Evolutionary conservation across 2,329 filamentous ascomycete genomes (phyloP).

Genomic region (Bipolaris gigantea): DNA sequence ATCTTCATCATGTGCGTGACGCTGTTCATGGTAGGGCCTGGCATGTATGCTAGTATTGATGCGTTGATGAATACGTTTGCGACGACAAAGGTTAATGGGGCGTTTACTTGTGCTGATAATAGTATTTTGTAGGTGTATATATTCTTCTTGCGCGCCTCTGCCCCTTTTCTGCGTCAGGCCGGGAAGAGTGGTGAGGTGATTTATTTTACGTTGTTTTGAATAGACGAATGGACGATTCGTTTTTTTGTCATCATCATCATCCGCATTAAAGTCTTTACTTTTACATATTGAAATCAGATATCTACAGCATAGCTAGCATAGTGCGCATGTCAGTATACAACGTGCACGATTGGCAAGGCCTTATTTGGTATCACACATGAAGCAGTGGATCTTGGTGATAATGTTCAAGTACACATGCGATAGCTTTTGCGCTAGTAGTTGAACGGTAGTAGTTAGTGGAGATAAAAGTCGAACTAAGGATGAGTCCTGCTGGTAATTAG

Average conservation of each 20-base stretch:
- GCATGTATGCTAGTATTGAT: constrained; percentile 32
- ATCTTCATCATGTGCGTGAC: constrained; percentile 26
- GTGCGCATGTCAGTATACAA: too few relatives aligned
- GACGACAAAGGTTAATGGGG: constrained; percentile 32
- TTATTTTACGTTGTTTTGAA: not conserved
- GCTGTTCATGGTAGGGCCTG: constrained; percentile 30
- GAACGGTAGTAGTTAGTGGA: too few relatives aligned
- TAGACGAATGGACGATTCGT: not conserved
- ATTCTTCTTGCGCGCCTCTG: not conserved
- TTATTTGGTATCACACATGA: too few relatives aligned
- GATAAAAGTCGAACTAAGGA: not conserved
- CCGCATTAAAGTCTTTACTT: too few relatives aligned
- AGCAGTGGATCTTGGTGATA: too few relatives aligned
- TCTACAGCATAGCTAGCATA: too few relatives aligned
- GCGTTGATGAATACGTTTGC: constrained; percentile 27
- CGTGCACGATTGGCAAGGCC: too few relatives aligned
- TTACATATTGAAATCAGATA: too few relatives aligned
- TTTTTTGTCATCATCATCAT: too few relatives aligned
- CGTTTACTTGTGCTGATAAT: constrained; percentile 36
- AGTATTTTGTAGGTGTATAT: constrained; percentile 20
- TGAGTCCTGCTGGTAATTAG: not conserved
- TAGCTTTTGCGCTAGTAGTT: too few relatives aligned
- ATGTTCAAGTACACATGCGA: too few relatives aligned
- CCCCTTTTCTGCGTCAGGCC: not conserved
- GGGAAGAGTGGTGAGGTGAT: not conserved